These are phyloP conservation scores for Mortierella sp. DNA, from an alignment of 371 early-diverging fungal species.

Conservation along the genomic window DNA sequence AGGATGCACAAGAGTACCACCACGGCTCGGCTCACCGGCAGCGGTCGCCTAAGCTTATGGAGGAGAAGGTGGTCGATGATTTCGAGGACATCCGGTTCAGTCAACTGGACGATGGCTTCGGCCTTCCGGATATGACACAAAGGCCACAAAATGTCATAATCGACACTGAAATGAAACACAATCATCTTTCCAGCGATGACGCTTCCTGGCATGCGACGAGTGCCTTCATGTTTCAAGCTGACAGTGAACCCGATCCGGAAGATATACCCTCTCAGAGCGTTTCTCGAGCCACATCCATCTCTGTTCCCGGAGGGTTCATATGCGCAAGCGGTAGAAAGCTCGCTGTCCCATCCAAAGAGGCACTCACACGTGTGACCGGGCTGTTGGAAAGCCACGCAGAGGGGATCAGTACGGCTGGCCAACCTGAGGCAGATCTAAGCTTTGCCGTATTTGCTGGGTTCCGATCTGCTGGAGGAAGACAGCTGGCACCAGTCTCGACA, in stretches of 20 bases:
- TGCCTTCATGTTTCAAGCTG: constrained; percentile 9
- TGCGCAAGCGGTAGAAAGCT: constrained; percentile 24
- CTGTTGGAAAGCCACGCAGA: constrained; percentile 20
- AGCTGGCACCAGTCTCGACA: not conserved
- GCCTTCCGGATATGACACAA: constrained; percentile 12
- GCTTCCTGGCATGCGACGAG: constrained; percentile 15
- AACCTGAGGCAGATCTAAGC: too few relatives aligned
- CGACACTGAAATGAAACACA: not conserved
- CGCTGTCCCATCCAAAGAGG: constrained; percentile 12
- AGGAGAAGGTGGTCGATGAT: constrained; percentile 23
- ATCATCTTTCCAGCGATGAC: not conserved
- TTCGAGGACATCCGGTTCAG: constrained; percentile 34
- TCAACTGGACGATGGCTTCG: constrained; percentile 43
- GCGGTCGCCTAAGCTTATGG: not conserved
- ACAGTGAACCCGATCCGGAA: not conserved
- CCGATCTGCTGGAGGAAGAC: not conserved
- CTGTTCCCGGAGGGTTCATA: constrained; percentile 12
- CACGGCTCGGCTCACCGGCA: not conserved
- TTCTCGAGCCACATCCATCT: not conserved
- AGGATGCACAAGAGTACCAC: not conserved
- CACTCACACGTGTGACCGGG: constrained; percentile 3
- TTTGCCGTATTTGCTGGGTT: not conserved
- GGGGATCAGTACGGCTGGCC: too few relatives aligned
- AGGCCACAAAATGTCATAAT: not conserved
- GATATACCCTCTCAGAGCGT: not conserved